These are phyloP conservation scores for Pichia exigua DNA, from an alignment of 805 yeast species.

Conservation along the genomic window DNA sequence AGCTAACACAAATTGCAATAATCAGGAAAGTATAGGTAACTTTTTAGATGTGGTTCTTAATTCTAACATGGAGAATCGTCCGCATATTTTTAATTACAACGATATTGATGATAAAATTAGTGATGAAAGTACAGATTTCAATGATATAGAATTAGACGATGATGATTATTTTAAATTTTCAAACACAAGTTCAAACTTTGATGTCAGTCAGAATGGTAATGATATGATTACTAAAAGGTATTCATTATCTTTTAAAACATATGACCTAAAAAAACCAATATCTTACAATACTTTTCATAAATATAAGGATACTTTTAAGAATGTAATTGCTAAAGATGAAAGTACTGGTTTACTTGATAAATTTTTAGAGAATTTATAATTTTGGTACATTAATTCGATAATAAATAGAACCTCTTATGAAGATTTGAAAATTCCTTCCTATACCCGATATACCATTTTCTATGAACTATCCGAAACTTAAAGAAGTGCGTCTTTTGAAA, in stretches of 20 bases:
- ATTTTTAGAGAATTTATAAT: background rate
- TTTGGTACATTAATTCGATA: background rate
- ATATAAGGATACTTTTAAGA: slow-evolving; percentile 4
- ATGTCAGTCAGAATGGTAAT: background rate
- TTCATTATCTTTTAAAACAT: slow-evolving; percentile 20
- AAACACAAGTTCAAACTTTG: background rate
- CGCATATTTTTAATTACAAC: no score
- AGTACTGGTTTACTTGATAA: slow-evolving; percentile 2
- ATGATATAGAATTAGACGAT: slow-evolving; percentile 1
- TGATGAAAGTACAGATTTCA: background rate
- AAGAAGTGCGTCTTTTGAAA: background rate
- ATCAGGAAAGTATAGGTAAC: background rate
- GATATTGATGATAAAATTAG: background rate
- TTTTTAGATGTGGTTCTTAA: background rate
- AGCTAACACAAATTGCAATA: background rate
- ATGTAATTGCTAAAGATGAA: background rate
- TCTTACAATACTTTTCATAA: slow-evolving; percentile 3
- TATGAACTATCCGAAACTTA: background rate
- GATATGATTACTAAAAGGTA: slow-evolving; percentile 6
- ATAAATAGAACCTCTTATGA: no score
- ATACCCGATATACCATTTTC: background rate
- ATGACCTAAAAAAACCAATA: slow-evolving; percentile 13
- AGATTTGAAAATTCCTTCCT: background rate
- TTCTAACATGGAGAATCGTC: background rate
- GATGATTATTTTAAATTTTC: background rate